Percentiles rank a stretch among this genome's conserved stretches.
phyloP scores from a whole-genome alignment of 2,329 filamentous ascomycete genomes.

The Xylaria arbuscula region DNA sequence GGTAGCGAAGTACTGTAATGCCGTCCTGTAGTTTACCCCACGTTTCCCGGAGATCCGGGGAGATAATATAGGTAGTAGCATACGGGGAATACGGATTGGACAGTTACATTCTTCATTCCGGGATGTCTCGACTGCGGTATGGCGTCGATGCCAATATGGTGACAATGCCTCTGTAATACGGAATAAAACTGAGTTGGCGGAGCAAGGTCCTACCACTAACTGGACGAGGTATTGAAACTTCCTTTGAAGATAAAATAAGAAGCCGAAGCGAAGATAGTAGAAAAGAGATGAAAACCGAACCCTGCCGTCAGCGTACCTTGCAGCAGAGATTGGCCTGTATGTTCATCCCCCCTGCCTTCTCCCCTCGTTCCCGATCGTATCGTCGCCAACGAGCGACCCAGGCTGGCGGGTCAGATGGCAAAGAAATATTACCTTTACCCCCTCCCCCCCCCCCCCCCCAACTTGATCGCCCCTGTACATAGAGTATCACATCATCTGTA shows the following conservation, averaged over 20 bases:
- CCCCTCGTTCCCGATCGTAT: constrained; percentile 3
- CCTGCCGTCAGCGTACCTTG: constrained; percentile 32
- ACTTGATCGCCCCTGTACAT: not conserved
- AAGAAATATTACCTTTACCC: constrained; percentile 12
- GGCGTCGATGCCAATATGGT: not conserved
- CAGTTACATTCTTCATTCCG: not conserved
- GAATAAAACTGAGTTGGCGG: not conserved
- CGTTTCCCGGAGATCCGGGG: constrained; percentile 23
- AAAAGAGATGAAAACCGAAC: not conserved
- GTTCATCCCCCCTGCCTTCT: constrained; percentile 4
- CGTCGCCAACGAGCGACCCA: constrained; percentile 13
- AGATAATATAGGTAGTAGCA: not conserved
- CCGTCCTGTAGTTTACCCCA: constrained; percentile 28
- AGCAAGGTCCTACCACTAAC: not conserved
- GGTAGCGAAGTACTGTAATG: not conserved
- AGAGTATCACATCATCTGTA: not conserved
- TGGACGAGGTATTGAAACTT: constrained; percentile 8
- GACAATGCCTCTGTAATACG: not conserved
- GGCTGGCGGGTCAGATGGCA: constrained; percentile 19
- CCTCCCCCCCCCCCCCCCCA: not conserved
- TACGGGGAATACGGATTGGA: not conserved
- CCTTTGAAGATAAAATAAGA: not conserved
- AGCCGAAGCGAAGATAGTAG: not conserved
- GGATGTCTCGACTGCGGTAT: not conserved
- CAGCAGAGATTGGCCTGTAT: constrained; percentile 14